Base-by-base conservation (phyloP, 768 basidiomycete genomes). In the Amanita pallidorosea region DNA sequence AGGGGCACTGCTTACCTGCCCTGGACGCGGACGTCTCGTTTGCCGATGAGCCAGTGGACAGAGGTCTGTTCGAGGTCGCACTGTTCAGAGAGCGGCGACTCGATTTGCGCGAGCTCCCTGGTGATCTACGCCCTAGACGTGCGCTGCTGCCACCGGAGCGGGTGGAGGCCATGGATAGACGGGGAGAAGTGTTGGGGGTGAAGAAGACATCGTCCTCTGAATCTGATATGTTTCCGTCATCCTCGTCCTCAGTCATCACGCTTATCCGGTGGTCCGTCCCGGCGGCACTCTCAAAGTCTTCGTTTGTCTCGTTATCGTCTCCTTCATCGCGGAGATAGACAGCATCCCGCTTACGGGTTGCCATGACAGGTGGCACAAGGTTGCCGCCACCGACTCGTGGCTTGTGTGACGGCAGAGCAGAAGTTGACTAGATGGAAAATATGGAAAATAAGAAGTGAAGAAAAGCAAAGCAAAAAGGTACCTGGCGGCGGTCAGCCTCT, bases 151-250 rank as follows among this genome's bases (percentile, higher is more conserved):
- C 49, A 15, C 18, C 27, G 0, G 65, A 63, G 42, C 65, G 52
- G 42, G 54, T 61, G 0, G 58, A 56, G 35, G 63, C 63, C 60
- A 73, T 67, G 5, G 78, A 78, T 3, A 72, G 67, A 31, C 73
- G 67, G 15, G 80, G 80, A 5, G 79, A 76, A 11, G 75, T 66
- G 53, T 70, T 66, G 15, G 82, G 81, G 1, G 83, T 86, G 61
- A 79, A 86, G 63, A 81, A 86, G 22, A 74, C 67, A 34, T 42
- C 52, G 23, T 51, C 50, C 42, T 51, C 50, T 1, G 50, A 51
- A 12, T 51, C 50, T 5, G 41, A 45, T 34, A 51, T 37, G 42
- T 51, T 51, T 13, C 43, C 50, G 17, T 45, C 42, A 8, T 51
- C 50, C 7, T 51, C 50, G 9, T 51, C 50, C 8, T 49, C 27